Evolutionary conservation across 768 basidiomycete species (phyloP), one percentile per base, ranked within the genome.

Genomic region (Pisolithus tinctorius): DNA sequence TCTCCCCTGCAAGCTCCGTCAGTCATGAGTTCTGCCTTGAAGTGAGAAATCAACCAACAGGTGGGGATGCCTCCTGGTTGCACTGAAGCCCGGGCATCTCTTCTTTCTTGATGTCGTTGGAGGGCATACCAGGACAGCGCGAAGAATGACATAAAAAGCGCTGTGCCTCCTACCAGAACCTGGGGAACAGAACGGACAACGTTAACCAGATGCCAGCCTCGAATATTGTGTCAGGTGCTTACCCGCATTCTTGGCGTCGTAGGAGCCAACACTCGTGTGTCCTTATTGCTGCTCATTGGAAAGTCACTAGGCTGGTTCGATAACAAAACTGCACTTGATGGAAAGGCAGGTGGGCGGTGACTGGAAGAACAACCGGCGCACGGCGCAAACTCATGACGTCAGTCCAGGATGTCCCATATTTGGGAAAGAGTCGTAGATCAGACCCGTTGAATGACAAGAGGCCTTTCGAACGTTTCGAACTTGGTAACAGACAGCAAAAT

Each of bases 81-180:
- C 4, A 25, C 25, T 27, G 44, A 30, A 37, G 50, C 55, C 6
- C 14, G 49, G 16, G 55, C 49, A 4, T 67, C 63, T 45, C 48
- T 56, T 36, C 54, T 51, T 5, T 60, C 53, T 40, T 64, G 60
- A n/a, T n/a, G 31, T 30, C 50, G 50, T 5, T 55, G 14, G 9
- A 69, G 29, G 11, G 45, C 55, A 10, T 59, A 62, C 60, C 63
- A 69, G 40, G 53, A 57, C 13, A 49, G 49, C 4, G 51, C 55
- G 30, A 65, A 26, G 7, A 63, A 57, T 10, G 53, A 27, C 3
- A 57, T 59, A n/a, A 63, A 49, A 26, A 65, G 14, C 0, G 56
- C 53, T 20, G 55, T 25, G 5, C 67, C 66, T 4, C 62, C 57
- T 31, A 69, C 48, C 16, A 67, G 57, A 1, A 59, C 61, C 67